A percentile compares a stretch with the other conserved stretches of the same genome.
These are phyloP conservation scores for Colletotrichum sublineola DNA, from an alignment of 2,329 filamentous ascomycete species.

Conservation along the genomic window DNA sequence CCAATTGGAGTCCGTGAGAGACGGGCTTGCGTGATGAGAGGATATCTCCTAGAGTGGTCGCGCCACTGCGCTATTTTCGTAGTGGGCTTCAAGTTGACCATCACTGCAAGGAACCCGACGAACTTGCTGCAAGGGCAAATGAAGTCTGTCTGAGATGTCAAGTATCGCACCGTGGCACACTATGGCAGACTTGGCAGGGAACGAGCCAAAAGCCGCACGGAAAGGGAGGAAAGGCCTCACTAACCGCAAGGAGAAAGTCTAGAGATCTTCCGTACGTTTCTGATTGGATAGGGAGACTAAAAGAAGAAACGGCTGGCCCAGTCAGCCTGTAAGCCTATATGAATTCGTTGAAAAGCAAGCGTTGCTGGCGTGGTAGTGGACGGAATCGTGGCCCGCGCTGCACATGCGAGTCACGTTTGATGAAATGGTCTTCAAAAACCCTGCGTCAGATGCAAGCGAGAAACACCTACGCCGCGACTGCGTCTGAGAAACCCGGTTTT, in stretches of 20 bases:
- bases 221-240: slow-evolving; percentile 23
- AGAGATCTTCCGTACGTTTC: background rate
- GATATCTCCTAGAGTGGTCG: background rate
- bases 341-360: slow-evolving; percentile 35
- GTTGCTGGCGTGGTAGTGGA: background rate
- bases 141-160: slow-evolving; percentile 32
- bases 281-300: slow-evolving; percentile 1
- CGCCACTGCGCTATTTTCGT: slow-evolving; percentile 8
- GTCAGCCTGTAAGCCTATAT: slow-evolving; percentile 21
- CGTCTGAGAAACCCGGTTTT: background rate
- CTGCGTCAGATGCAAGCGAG: slow-evolving; percentile 24
- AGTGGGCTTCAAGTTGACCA: slow-evolving; percentile 31
- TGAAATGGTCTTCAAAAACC: slow-evolving; percentile 36
- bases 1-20: background rate
- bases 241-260: slow-evolving; percentile 10
- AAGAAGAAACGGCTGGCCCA: slow-evolving; percentile 25
- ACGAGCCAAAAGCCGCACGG: background rate
- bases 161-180: slow-evolving; percentile 28
- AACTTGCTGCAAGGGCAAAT: slow-evolving; percentile 35
- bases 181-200: slow-evolving; percentile 33
- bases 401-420: slow-evolving; percentile 38
- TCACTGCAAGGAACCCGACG: slow-evolving; percentile 36
- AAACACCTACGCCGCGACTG: background rate
- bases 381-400: background rate
- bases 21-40: slow-evolving; percentile 12